Conservation (phyloP, 192 early-diverging fungal genomes). For the Coemansia guatemalensis region DNA sequence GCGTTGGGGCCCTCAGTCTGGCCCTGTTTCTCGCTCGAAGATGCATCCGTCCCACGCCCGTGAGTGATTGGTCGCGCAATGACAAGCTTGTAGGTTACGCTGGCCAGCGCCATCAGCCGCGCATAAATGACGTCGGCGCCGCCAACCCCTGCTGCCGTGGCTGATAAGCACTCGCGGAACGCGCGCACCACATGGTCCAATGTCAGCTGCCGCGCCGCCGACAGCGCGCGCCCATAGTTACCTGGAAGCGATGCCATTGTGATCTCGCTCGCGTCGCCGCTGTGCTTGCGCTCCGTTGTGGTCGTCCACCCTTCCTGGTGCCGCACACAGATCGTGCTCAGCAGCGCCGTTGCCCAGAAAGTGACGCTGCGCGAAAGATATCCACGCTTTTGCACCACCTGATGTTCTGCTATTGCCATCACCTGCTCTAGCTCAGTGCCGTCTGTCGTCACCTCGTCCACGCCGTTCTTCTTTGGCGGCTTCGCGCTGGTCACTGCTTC, state of each 20-base stretch:
- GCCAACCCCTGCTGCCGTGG: constrained; percentile 22
- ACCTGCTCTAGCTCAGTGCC: constrained; percentile 42
- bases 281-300: constrained; percentile 5
- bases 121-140: constrained; percentile 45
- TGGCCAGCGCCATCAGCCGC: constrained; percentile 44
- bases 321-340: constrained; percentile 55
- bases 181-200: constrained; percentile 52
- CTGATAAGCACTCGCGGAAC: constrained; percentile 51
- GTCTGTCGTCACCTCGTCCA: constrained; percentile 13
- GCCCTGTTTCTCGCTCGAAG: constrained; percentile 4
- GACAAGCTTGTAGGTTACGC: constrained; percentile 45
- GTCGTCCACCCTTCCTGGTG: constrained; percentile 47
- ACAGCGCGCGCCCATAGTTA: constrained; percentile 33
- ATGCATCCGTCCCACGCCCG: constrained; percentile 12
- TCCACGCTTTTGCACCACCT: constrained; percentile 54
- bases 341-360: constrained; percentile 65
- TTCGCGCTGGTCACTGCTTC: constrained; percentile 38
- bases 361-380: constrained; percentile 60
- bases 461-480: constrained; percentile 22
- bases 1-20: constrained; percentile 32
- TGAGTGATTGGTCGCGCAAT: constrained; percentile 47
- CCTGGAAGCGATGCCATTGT: constrained; percentile 37
- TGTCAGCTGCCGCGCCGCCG: constrained; percentile 38
- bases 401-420: constrained; percentile 30
- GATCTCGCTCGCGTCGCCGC: constrained; percentile 10